A percentile compares a stretch with the other conserved stretches of the same genome.
phyloP scores from a whole-genome alignment of 345 rosid genomes.

The Arabidopsis arenosa region DNA sequence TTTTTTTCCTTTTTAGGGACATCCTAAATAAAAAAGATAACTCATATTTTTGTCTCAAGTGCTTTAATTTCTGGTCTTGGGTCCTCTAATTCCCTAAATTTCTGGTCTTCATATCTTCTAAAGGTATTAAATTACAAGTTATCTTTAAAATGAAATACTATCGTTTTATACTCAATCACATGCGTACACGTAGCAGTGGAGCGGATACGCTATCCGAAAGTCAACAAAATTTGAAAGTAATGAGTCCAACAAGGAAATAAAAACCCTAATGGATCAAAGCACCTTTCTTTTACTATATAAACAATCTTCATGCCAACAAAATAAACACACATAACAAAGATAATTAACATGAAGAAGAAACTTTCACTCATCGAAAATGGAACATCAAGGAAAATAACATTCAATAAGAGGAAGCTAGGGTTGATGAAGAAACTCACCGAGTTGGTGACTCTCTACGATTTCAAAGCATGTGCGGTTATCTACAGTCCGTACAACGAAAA shows the following conservation, averaged over 20 bases:
- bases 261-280: background rate
- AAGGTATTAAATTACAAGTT: background rate
- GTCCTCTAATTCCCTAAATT: background rate
- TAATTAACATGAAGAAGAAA: background rate
- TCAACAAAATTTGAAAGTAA: background rate
- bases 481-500: background rate
- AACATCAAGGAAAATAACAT: no score
- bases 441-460: background rate
- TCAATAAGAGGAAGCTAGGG: constrained; percentile 19
- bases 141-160: background rate
- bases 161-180: background rate
- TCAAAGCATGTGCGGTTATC: constrained; percentile 16
- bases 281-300: constrained; percentile 7
- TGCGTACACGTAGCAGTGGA: background rate
- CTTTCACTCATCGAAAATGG: no score
- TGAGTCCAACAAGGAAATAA: background rate
- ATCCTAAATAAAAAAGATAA: background rate
- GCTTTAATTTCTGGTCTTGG: no score
- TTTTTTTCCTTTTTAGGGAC: background rate
- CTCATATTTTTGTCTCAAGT: background rate
- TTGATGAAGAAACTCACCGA: background rate
- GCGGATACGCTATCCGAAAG: background rate
- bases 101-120: background rate
- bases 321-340: background rate
- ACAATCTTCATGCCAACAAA: background rate